These are phyloP conservation scores for Penicillium psychrosexuale DNA, from an alignment of 2,329 filamentous ascomycete species.

Conservation along the genomic window DNA sequence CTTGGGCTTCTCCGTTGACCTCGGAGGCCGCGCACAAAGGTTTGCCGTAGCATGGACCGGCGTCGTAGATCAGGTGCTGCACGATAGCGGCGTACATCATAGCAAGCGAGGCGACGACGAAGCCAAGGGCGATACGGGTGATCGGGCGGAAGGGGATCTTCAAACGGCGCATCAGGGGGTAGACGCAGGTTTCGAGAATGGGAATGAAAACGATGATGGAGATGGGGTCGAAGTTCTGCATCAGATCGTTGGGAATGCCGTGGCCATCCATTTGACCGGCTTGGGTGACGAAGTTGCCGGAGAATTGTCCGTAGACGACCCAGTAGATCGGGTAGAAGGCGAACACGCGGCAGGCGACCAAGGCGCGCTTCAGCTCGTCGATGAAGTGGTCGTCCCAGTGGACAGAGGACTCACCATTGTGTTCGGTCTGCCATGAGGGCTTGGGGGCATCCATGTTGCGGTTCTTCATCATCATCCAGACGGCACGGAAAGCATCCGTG, in stretches of 20 bases:
- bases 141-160: slow-evolving; percentile 69
- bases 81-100: slow-evolving; percentile 61
- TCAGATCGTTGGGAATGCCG: slow-evolving; percentile 73
- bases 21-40: slow-evolving; percentile 35
- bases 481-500: slow-evolving; percentile 61
- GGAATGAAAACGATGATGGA: slow-evolving; percentile 73
- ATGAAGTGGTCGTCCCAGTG: slow-evolving; percentile 69
- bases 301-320: slow-evolving; percentile 67
- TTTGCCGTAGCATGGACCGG: slow-evolving; percentile 51
- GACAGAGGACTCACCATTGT: slow-evolving; percentile 43
- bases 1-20: slow-evolving; percentile 31
- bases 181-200: slow-evolving; percentile 65
- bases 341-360: slow-evolving; percentile 68
- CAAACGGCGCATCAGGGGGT: slow-evolving; percentile 63
- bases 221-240: slow-evolving; percentile 73
- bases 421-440: slow-evolving; percentile 59
- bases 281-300: slow-evolving; percentile 65
- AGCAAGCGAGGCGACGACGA: slow-evolving; percentile 61
- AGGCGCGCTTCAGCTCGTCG: slow-evolving; percentile 66
- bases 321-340: slow-evolving; percentile 68
- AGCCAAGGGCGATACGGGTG: slow-evolving; percentile 70
- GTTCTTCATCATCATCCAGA: slow-evolving; percentile 54
- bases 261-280: slow-evolving; percentile 60
- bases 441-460: slow-evolving; percentile 62
- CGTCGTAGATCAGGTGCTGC: slow-evolving; percentile 55